Percentiles rank a stretch among this genome's conserved stretches.
Evolutionary conservation across 2,329 filamentous ascomycete species (phyloP).

Genomic region (Coccinonectria pachysandricola): DNA sequence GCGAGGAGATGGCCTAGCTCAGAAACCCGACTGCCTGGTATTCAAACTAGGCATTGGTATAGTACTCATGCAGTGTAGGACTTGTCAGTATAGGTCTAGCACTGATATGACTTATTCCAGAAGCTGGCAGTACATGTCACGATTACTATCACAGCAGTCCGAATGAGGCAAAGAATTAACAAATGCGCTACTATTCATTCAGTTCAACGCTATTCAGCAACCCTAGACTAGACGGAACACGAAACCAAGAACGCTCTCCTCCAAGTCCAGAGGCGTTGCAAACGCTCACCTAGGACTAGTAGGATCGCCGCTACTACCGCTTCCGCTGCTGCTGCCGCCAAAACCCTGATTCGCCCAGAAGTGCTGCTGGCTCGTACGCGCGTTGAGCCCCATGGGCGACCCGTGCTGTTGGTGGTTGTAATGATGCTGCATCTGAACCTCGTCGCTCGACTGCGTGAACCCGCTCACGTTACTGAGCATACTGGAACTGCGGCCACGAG

Average conservation of each 20-base stretch:
- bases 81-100: too few relatives aligned
- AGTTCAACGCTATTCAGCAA: conserved; percentile 18
- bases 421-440: conserved; percentile 27
- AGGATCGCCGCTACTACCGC: conserved; percentile 42
- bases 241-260: too few relatives aligned
- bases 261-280: too few relatives aligned
- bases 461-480: conserved; percentile 60
- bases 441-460: conserved; percentile 52
- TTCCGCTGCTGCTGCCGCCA: conserved; percentile 34
- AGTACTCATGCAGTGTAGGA: too few relatives aligned
- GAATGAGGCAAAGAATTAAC: conserved; percentile 6
- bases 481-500: conserved; percentile 50
- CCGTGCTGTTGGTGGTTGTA: conserved; percentile 11
- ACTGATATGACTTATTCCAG: too few relatives aligned
- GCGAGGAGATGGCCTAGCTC: too few relatives aligned
- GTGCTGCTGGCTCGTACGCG: too few relatives aligned
- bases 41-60: too few relatives aligned
- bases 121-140: too few relatives aligned
- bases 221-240: too few relatives aligned
- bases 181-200: conserved; percentile 21
- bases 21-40: too few relatives aligned
- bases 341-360: conserved; percentile 23
- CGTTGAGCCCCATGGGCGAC: too few relatives aligned
- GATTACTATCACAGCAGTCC: neutral
- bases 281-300: conserved; percentile 31